A percentile compares a stretch with the other conserved stretches of the same genome.
phyloP scores from a whole-genome alignment of 768 basidiomycete species.

The Tricholoma bakamatsutake region DNA sequence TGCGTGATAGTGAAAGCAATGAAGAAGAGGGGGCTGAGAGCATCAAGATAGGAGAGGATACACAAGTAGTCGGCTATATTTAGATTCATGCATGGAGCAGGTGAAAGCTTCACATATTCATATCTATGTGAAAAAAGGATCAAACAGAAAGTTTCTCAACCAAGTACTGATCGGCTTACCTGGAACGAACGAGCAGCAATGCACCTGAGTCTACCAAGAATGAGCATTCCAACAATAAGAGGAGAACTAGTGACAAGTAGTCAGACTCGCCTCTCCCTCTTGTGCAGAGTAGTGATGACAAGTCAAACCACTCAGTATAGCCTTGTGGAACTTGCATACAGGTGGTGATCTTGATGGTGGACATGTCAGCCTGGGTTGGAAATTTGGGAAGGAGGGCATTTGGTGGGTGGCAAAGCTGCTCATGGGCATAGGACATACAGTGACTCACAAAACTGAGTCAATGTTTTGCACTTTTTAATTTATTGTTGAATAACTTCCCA shows the following conservation, averaged over 20 bases:
- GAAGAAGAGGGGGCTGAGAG: neutral
- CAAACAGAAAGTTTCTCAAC: neutral
- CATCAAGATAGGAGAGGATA: neutral
- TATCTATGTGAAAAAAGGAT: neutral
- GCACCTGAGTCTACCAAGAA: neutral
- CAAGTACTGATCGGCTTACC: neutral
- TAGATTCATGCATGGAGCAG: neutral
- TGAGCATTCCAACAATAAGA: neutral
- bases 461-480: too few species aligned
- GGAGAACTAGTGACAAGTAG: neutral
- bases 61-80: neutral
- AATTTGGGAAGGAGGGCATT: neutral
- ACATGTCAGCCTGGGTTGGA: neutral
- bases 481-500: too few species aligned
- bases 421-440: constrained; percentile 22
- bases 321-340: too few species aligned
- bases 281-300: neutral
- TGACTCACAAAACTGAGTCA: too few species aligned
- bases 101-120: neutral
- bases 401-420: neutral
- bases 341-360: neutral
- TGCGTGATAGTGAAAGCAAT: neutral
- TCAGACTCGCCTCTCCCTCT: too few species aligned
- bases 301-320: too few species aligned
- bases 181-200: neutral